These are phyloP conservation scores for Globisporangium nagaii DNA, from an alignment of 352 stramenopile species.

Conservation along the genomic window DNA sequence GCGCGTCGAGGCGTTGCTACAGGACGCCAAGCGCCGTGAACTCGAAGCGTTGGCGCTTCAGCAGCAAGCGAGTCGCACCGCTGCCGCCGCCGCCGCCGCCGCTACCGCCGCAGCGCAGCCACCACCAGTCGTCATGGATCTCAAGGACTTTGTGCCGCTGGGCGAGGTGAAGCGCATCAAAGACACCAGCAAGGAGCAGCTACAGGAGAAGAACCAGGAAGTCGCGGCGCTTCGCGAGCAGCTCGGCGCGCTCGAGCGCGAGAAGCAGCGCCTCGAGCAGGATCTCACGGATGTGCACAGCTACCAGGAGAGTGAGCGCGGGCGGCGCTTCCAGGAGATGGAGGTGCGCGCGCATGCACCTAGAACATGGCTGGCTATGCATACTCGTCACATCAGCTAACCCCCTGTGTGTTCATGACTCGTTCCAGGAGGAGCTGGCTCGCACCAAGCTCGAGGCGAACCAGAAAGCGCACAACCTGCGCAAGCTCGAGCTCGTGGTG, in stretches of 20 bases:
- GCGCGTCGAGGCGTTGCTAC: slow-evolving; percentile 28
- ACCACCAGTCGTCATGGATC: slow-evolving; percentile 44
- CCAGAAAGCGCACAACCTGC: slow-evolving; percentile 40
- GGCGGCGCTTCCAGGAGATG: slow-evolving; percentile 51
- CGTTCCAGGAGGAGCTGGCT: slow-evolving; percentile 49
- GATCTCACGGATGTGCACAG: slow-evolving; percentile 63
- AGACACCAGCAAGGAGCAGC: slow-evolving; percentile 31
- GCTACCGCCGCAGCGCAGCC: slow-evolving; percentile 1
- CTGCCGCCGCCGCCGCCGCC: neutral
- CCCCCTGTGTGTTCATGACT: neutral
- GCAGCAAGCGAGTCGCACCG: slow-evolving; percentile 11
- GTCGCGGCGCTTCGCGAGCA: slow-evolving; percentile 21
- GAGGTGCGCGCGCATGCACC: too few relatives aligned
- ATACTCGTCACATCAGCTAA: too few relatives aligned
- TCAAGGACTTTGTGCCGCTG: slow-evolving; percentile 61
- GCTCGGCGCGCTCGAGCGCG: slow-evolving; percentile 34
- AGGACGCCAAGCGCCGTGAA: slow-evolving; percentile 11
- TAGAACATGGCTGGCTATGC: too few relatives aligned
- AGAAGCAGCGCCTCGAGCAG: slow-evolving; percentile 58
- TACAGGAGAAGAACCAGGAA: slow-evolving; percentile 27
- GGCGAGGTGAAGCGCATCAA: slow-evolving; percentile 49
- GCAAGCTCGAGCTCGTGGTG: slow-evolving; percentile 36
- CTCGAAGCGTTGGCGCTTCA: slow-evolving; percentile 13
- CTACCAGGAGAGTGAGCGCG: slow-evolving; percentile 61
- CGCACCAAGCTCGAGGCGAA: slow-evolving; percentile 45